Conservation (phyloP, 257 asterid species). For the Solanum rostratum region DNA sequence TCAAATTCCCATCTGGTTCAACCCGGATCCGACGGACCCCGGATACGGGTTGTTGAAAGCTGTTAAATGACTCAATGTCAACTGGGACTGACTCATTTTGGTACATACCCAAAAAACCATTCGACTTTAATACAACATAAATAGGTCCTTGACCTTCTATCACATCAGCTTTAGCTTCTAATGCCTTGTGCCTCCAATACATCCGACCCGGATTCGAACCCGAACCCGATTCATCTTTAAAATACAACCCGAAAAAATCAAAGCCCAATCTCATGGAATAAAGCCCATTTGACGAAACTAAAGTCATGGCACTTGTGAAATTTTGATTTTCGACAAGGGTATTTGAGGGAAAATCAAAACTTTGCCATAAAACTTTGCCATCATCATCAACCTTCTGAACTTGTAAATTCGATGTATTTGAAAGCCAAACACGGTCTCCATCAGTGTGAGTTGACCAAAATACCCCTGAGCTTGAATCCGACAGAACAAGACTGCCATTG, state of each 20-base stretch:
- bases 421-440: slow-evolving; percentile 63
- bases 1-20: slow-evolving; percentile 71
- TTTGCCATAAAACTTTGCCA: slow-evolving; percentile 39
- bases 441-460: slow-evolving; percentile 63
- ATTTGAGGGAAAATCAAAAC: slow-evolving; percentile 70
- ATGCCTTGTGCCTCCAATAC: slow-evolving; percentile 52
- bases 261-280: slow-evolving; percentile 69
- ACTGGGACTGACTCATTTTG: slow-evolving; percentile 58
- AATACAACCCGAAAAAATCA: slow-evolving; percentile 50
- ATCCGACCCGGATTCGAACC: slow-evolving; percentile 37
- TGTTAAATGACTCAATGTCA: slow-evolving; percentile 66
- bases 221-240: slow-evolving; percentile 20
- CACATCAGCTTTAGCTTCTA: slow-evolving; percentile 64
- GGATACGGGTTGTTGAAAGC: slow-evolving; percentile 39
- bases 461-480: slow-evolving; percentile 52
- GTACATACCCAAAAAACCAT: slow-evolving; percentile 75
- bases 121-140: slow-evolving; percentile 38
- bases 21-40: slow-evolving; percentile 58
- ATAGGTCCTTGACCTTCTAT: slow-evolving; percentile 46
- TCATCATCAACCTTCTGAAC: slow-evolving; percentile 17
- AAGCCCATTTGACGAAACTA: slow-evolving; percentile 61
- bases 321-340: slow-evolving; percentile 83
- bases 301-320: slow-evolving; percentile 48
- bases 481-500: slow-evolving; percentile 63
- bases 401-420: slow-evolving; percentile 58